These are phyloP conservation scores for Dendrobium catenatum DNA, from an alignment of 106 monocot species.

Conservation along the genomic window DNA sequence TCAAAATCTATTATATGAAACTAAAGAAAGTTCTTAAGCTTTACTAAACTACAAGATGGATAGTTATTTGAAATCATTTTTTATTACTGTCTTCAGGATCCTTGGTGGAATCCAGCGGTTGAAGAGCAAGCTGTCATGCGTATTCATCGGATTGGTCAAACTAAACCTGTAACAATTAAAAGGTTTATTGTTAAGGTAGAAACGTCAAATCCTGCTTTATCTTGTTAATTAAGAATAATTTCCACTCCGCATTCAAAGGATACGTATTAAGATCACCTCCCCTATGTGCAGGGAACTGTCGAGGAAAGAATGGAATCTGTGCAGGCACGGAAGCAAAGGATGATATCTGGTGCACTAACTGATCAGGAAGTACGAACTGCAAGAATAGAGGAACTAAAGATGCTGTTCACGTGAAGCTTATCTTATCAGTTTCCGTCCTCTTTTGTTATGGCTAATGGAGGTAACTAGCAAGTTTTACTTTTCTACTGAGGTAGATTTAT, in stretches of 20 bases:
- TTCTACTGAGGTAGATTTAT: too few species aligned
- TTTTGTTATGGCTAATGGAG: too few species aligned
- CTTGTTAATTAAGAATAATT: neutral
- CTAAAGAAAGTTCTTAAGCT: neutral
- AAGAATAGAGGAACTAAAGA: conserved; percentile 86
- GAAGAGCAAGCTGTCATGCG: conserved; percentile 98
- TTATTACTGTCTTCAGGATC: conserved; percentile 43
- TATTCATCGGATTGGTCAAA: conserved; percentile 95
- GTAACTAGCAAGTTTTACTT: too few species aligned
- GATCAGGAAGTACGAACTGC: conserved; percentile 88
- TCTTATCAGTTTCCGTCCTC: too few species aligned
- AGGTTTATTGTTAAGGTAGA: conserved; percentile 91
- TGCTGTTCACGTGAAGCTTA: conserved; percentile 54
- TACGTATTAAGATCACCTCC: neutral
- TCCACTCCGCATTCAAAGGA: neutral
- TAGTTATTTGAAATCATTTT: neutral
- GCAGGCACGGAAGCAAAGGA: conserved; percentile 80
- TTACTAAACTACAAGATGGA: neutral
- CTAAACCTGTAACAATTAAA: conserved; percentile 67
- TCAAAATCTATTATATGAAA: too few species aligned
- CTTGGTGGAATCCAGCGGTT: conserved; percentile 99
- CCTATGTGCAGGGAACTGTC: conserved; percentile 60
- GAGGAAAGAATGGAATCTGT: conserved; percentile 89
- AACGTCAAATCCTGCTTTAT: neutral
- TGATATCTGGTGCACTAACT: conserved; percentile 86